Percentiles rank a stretch among this genome's conserved stretches.
These are phyloP conservation scores for Arthroderma sp. DNA, from an alignment of 2,329 filamentous ascomycete species.

Conservation along the genomic window DNA sequence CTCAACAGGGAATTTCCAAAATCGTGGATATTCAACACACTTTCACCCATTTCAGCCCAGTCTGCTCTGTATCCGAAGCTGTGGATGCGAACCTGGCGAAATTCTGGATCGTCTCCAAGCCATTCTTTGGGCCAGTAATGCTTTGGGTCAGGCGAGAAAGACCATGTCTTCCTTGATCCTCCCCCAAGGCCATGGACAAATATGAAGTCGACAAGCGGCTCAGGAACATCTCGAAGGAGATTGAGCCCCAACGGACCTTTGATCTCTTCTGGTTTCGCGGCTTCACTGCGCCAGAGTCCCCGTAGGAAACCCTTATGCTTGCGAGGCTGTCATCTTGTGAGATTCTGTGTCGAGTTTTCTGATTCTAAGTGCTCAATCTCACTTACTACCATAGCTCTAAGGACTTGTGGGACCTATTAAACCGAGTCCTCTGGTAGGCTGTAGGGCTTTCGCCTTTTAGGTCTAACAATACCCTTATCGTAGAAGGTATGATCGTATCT, in stretches of 20 bases:
- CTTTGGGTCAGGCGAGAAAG: slow-evolving; percentile 16
- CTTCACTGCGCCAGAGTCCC: neutral
- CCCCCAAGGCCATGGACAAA: slow-evolving; percentile 36
- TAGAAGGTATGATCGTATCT: neutral
- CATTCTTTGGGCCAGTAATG: slow-evolving; percentile 6
- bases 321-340: neutral
- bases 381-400: neutral
- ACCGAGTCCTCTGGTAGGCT: too few relatives aligned
- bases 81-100: slow-evolving; percentile 24
- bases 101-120: slow-evolving; percentile 16
- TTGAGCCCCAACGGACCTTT: slow-evolving; percentile 15
- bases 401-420: too few relatives aligned
- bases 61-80: slow-evolving; percentile 30
- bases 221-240: slow-evolving; percentile 9
- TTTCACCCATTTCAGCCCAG: slow-evolving; percentile 18
- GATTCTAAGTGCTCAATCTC: neutral
- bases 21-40: slow-evolving; percentile 22
- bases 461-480: neutral
- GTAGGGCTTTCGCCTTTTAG: too few relatives aligned
- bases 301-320: neutral
- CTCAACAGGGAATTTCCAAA: slow-evolving; percentile 26
- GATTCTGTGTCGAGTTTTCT: neutral
- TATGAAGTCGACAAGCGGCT: slow-evolving; percentile 21
- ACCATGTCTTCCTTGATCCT: slow-evolving; percentile 29
- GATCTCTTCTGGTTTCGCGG: slow-evolving; percentile 1